Base-by-base conservation (phyloP, 169 alveolate genomes). In the Plasmodium adleri region DNA sequence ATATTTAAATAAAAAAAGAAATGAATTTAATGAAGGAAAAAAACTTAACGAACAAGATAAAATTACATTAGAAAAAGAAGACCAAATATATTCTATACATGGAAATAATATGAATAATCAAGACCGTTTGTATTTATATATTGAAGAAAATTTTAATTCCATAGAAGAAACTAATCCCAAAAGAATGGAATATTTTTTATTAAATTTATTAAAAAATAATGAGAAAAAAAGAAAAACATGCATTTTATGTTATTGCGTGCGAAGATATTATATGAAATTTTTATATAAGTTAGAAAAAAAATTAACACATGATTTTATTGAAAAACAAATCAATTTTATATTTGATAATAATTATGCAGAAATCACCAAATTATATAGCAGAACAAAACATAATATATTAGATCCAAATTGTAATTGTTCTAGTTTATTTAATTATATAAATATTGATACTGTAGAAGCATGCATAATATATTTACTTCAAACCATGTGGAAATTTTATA, bases 321-420 rank as follows among this genome's bases (percentile, higher is more conserved):
- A 86, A 3, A 70, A 62, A 43, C 86, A 86, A 66, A 64, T 86
- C 1, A 60, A 63, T 52, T 86, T 26, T 43, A 86, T 86, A 32
- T 86, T 86, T 71, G 88, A 86, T 20, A 86, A 72, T 39, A 86
- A 86, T 56, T 86, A 86, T 63, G 26, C 39, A 3, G 88, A 72
- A 28, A 72, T 86, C 1, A 72, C 52, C 17, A 62, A 63, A 15
- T 59, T 67, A 20, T 70, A 45, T 62, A 70, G 63, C 10, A 50
- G 68, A 60, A 39, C 24, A 45, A 50, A 60, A 0, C 43, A 20
- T 52, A 60, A 17, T 13, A 47, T 28, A 62, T 24, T 70, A n/a
- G 66, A 56, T 47, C 45, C 47, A 3, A 68, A 43, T 13, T 86
- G 92, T 47, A 59, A 59, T 15, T 86, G 92, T 39, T 13, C 54